A percentile compares a stretch with the other conserved stretches of the same genome.
Evolutionary conservation across 768 basidiomycete genomes (phyloP).

Genomic region (Leucocoprinus sp.): DNA sequence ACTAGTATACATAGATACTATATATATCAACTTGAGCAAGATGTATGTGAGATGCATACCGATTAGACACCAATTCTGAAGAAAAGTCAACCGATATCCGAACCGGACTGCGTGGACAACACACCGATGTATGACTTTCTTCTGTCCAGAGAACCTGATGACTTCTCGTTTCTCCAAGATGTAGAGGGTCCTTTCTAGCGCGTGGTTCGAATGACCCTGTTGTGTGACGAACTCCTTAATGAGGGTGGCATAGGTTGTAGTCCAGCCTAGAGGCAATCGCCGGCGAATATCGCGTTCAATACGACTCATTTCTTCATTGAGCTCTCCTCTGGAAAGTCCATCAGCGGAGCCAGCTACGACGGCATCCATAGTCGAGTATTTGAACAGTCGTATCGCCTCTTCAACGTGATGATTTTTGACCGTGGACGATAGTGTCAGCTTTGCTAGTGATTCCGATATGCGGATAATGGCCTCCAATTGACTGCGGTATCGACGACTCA

Average conservation of each 20-base stretch:
- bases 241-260: constrained; percentile 90
- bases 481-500: constrained; percentile 21
- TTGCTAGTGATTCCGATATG: constrained; percentile 94
- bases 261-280: constrained; percentile 90
- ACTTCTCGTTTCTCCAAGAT: constrained; percentile 94
- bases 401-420: constrained; percentile 94
- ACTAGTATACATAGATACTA: constrained; percentile 4
- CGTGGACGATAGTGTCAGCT: constrained; percentile 79
- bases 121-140: constrained; percentile 18
- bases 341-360: constrained; percentile 92
- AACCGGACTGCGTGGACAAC: neutral
- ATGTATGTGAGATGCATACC: neutral
- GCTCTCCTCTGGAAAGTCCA: constrained; percentile 81
- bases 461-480: constrained; percentile 99
- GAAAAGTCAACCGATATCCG: neutral
- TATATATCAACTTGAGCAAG: neutral
- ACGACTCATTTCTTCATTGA: constrained; percentile 87
- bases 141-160: constrained; percentile 79
- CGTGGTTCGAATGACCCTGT: constrained; percentile 85
- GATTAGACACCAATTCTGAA: constrained; percentile 9
- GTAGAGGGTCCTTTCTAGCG: constrained; percentile 85
- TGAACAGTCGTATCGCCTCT: constrained; percentile 96
- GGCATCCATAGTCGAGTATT: constrained; percentile 98
- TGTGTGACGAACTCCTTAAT: constrained; percentile 89
- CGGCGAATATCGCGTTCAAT: constrained; percentile 85